Base-by-base conservation (phyloP, 352 stramenopile genomes). In the Pythium folliculosum region DNA sequence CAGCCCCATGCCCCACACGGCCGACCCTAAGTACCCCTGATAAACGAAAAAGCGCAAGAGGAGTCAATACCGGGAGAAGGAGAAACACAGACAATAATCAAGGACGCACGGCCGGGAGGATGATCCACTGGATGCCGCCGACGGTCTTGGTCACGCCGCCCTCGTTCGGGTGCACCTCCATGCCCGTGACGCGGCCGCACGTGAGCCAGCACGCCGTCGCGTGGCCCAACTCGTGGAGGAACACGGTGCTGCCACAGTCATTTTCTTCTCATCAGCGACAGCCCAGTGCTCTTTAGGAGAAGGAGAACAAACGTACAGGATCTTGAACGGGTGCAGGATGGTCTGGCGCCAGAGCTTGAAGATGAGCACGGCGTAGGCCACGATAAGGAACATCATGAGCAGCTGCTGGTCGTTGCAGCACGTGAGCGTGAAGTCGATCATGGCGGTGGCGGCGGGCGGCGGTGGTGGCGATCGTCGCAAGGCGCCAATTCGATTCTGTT, bases 391-490 rank as follows among this genome's bases (percentile, higher is more conserved):
- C 72, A 95, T 94, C 53, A 83, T 90, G 49, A 89, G 74, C 56
- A 86, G 90, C 64, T 96, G 89, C 64, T 89, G 77, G 72, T 95
- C 86, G 68, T 95, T 96, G 84, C 89, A 96, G 82, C 89, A 96
- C 70, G 80, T 75, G 63, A 94, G 80, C 47, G 70, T 83, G 75
- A 71, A 82, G 65, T 92, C 81, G 38, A 84, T 60, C 61, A 75
- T 75, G 16, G 32, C 44, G 27, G 27, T 5, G 27, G n/a, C n/a
- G 27, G 40, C 13, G 17, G 40, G 40, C 40, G 40, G 40, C 14
- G 40, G 40, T 13, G 45, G 54, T 65, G 63, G 53, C 35, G 40
- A 49, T 32, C 60, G 25, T 43, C 50, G 10, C 48, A 27, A 6
- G 21, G 19, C 32, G 22, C 14, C 40, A 60, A 50, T 38, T 47